These are phyloP conservation scores for Pythium coloratum DNA, from an alignment of 352 stramenopile genomes.

Conservation along the genomic window DNA sequence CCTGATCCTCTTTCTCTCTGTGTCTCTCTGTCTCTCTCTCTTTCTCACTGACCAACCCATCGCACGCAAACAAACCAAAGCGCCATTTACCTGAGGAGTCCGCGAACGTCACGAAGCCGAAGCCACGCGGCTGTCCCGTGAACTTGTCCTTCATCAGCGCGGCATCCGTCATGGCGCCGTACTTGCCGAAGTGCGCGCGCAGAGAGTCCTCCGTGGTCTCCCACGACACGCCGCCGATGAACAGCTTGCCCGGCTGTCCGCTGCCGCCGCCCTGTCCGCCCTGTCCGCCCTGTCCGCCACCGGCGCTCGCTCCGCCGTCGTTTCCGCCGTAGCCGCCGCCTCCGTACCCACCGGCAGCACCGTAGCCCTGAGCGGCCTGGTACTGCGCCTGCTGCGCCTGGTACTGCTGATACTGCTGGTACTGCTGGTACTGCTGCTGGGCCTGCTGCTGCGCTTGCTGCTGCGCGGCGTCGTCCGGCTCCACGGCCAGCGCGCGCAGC, in stretches of 20 bases:
- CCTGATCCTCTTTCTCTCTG: not conserved
- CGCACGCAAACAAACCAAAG: conserved; percentile 3
- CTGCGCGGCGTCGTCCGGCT: conserved; percentile 46
- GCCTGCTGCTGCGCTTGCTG: conserved; percentile 23
- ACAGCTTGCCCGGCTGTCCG: conserved; percentile 80
- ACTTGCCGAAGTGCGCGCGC: conserved; percentile 88
- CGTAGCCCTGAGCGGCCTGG: conserved; percentile 37
- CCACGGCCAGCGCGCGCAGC: conserved; percentile 55
- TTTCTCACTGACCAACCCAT: not conserved
- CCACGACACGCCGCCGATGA: conserved; percentile 91
- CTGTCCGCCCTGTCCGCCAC: not conserved
- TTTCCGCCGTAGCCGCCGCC: conserved; percentile 9
- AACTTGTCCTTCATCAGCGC: conserved; percentile 94
- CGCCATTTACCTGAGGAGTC: conserved; percentile 71
- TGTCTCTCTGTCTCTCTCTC: not conserved
- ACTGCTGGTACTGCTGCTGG: conserved; percentile 33
- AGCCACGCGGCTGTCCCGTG: conserved; percentile 89
- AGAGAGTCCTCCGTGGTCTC: conserved; percentile 93
- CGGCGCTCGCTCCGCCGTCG: not conserved
- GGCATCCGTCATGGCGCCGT: conserved; percentile 82
- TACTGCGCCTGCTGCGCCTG: conserved; percentile 33
- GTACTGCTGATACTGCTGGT: conserved; percentile 43
- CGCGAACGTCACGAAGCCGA: conserved; percentile 94
- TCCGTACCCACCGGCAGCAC: conserved; percentile 24
- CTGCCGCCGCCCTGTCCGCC: conserved; percentile 7